phyloP scores from a whole-genome alignment of 768 basidiomycete species.

The Mycena latifolia region DNA sequence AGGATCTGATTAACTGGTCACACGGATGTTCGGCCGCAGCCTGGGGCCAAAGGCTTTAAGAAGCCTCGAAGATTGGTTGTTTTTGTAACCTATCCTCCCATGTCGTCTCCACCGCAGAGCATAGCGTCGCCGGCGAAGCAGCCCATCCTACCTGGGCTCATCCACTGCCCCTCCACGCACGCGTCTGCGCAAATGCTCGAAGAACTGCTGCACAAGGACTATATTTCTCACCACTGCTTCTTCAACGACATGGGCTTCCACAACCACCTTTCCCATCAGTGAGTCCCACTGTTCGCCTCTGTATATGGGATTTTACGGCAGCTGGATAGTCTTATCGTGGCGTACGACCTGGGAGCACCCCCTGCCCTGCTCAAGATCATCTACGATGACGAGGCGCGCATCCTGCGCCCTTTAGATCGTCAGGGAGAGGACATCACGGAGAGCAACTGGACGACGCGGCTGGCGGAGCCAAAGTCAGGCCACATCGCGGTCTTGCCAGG shows the following conservation, averaged over 20 bases:
- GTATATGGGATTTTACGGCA: too few relatives aligned
- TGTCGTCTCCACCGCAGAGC: too few relatives aligned
- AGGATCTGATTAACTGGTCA: too few relatives aligned
- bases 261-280: slow-evolving; percentile 62
- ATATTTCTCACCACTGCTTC: slow-evolving; percentile 53
- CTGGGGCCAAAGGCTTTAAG: too few relatives aligned
- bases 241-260: slow-evolving; percentile 51
- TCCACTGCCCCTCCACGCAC: slow-evolving; percentile 35
- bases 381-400: slow-evolving; percentile 45
- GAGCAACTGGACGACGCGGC: slow-evolving; percentile 48
- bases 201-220: slow-evolving; percentile 52
- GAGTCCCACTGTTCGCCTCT: slow-evolving; percentile 20
- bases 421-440: slow-evolving; percentile 43
- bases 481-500: neutral
- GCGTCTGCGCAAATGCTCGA: slow-evolving; percentile 45
- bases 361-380: slow-evolving; percentile 49
- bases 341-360: slow-evolving; percentile 57
- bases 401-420: slow-evolving; percentile 43
- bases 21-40: too few relatives aligned
- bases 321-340: slow-evolving; percentile 55
- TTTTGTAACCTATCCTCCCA: too few relatives aligned
- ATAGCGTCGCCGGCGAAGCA: too few relatives aligned
- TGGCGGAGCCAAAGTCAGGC: slow-evolving; percentile 51
- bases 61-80: too few relatives aligned
- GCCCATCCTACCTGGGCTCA: slow-evolving; percentile 27